Evolutionary conservation across 148 eudicot species (phyloP), one percentile per base, ranked within the genome.

Genomic region (Spergularia marina): DNA sequence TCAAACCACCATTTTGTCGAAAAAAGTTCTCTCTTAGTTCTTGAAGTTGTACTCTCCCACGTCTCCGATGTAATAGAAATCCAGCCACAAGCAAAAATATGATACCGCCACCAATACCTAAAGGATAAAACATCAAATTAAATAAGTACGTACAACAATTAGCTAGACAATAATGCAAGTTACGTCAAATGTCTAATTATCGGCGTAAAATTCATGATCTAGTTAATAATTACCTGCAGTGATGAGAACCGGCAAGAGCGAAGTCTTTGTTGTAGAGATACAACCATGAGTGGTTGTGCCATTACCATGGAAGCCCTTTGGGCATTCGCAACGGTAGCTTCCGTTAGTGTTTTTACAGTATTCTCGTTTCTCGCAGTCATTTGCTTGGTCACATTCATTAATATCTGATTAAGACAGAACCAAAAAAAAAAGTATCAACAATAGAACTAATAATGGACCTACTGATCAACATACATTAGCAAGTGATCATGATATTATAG

Each of bases 1-100:
- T 54, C 7, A 55, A 34, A 30, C 81, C 81, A 12, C 81, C 81
- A 58, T 78, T 78, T 58, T 72, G 76, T 12, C 30, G 56, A 53
- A 78, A 78, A 56, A 44, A 78, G 39, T 7, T 25, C 9, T 78
- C 73, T 57, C 73, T n/a, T 10, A 20, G 18, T 23, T 56, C 40
- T 34, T 21, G n/a, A 1, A 65, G 57, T 44, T 78, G 23, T 18
- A 52, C 25, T 51, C 65, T 65, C 41, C 65, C 68, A 17, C 12
- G 49, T 30, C 60, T 63, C 76, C 76, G 34, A n/a, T 65, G 18
- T 23, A 66, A 18, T 1, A 49, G 51, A 16, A 76, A 39, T 4
- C 55, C 56, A 8, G 16, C 20, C 65, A 66, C 15, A 25, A 76
- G 23, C 53, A 34, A 21, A 57, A 36, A 1, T 21, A 68, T 57